Evolutionary conservation across 495 filamentous ascomycete species (phyloP), one percentile per base, ranked within the genome.

Genomic region (Penicillium argentinense): DNA sequence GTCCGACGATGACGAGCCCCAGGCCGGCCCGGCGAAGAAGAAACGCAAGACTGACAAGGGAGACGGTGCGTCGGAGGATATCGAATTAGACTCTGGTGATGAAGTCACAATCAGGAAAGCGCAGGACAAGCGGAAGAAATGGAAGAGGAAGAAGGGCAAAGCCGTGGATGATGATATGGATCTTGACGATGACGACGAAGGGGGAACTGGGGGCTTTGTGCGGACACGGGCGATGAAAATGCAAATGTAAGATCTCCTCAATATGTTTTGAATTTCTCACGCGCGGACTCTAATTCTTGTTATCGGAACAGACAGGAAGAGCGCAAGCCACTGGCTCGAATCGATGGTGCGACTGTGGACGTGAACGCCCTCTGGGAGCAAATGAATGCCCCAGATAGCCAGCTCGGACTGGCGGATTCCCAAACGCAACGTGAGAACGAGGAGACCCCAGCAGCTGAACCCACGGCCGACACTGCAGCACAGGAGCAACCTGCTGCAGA

Each of bases 291-390:
- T 30, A 30, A 30, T 51, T 21, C n/a, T 29, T 32, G 25, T 19
- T 33, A 13, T 13, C 44, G 17, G 17, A 42, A 55, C 58, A 90
- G 83, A 62, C 78, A 82, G 51, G 75, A 79, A 63, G 80, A 59
- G 57, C 79, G 76, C 37, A 84, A 80, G 69, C 65, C 77, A n/a
- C 66, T 83, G 24, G 74, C 80, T 5, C 75, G 68, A 42, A 81
- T 75, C 30, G 83, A 83, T 4, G 85, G 82, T 3, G 84, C 86
- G 7, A 96, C 91, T 9, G 71, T 93, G 37, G 88, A 98, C 60
- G 87, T 98, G n/a, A 86, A 97, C 49, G 82, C 82, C 9, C 57
- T 97, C 12, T 98, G 93, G 93, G 79, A 77, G 22, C 77, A 81
- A 55, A 88, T 98, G 88, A 84, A 79, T 17, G 68, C 78, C 6